Base-by-base conservation (phyloP, 2,329 filamentous ascomycete species). In the Colletotrichum aenigma region DNA sequence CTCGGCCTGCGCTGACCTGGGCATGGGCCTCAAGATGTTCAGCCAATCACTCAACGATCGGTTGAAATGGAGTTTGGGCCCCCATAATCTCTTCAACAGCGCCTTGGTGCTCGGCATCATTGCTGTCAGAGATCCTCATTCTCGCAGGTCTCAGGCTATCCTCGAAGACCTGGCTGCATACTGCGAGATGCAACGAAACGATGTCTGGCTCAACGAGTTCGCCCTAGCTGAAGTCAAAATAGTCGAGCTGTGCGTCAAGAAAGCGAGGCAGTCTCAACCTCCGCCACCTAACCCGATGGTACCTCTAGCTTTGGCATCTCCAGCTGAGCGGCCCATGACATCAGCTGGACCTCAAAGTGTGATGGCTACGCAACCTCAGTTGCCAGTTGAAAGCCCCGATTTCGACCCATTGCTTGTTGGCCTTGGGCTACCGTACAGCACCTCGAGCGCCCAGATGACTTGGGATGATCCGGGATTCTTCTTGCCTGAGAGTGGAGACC, bases 21-120 rank as follows among this genome's bases (percentile, higher is more conserved):
- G 81, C 24, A 84, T 84, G 77, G 78, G 82, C 12, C 80, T 86
- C 10, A 78, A 80, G 18, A 80, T 82, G n/a, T 80, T 84, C 34
- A 76, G 78, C 16, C 79, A 81, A 43, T 79, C 78, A 8, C 80
- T 82, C 16, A 82, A 79, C 0, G 84, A 85, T 34, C 79, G 84
- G 2, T 76, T 84, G 55, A 83, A 82, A 64, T 83, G 81, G 79
- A 81, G 81, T 7, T 71, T 85, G 0, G 84, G 82, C 2, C 81
- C 84, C 36, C 84, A 84, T 38, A 83, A 86, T 48, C 81, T 87
- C 7, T 86, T 86, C 79, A 87, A 86, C 74, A 86, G 85, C 72
- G 85, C 85, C 3, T 74, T 87, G 32, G 84, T 84, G 3, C 77
- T 84, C 26, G 82, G 79, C n/a, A 77, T 84, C 43, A 77, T 84